Evolutionary conservation across 441 rosid species (phyloP), one percentile per base, ranked within the genome.

Genomic region (Flueggea neowawraea): DNA sequence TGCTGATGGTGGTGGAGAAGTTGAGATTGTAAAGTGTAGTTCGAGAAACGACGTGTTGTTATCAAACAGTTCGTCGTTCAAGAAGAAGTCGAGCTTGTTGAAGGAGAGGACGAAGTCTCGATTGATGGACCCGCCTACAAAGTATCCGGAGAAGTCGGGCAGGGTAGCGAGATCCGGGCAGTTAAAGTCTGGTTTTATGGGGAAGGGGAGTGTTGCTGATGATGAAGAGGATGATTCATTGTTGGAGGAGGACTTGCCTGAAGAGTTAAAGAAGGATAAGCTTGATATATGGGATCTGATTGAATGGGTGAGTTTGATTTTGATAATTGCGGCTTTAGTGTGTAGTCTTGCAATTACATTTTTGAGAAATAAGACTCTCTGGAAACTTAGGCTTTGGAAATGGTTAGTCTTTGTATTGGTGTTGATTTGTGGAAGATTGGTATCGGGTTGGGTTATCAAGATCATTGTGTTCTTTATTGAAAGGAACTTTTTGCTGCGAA

Each of bases 361-460:
- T 0, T 62, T 80, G 69, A 84, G 75, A 62, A 2, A 62, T 0
- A 52, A 44, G 17, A 39, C 14, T 0, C 12, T 91, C 6, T 84
- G 95, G 91, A 61, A 73, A 12, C 91, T 91, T 45, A 68, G 71
- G 12, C 47, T 91, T 12, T 91, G 96, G 97, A 91, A 91, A 78
- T 91, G 96, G 97, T 84, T 76, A 59, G 78, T 86, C 1, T 16
- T 86, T 59, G 64, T 83, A 47, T 64, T 86, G 6, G 94, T 88
- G 16, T 77, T 93, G 54, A 90, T 90, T n/a, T 93, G 98, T 57
- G 98, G 97, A 12, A 80, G 97, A 56, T 63, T 93, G 51, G 87
- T 93, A 13, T 90, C 97, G 0, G 95, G 98, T 2, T 90, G 98
- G 96, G 91, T 85, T 44, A 88, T 92, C 45, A 62, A 80, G 61